A percentile compares a stretch with the other conserved stretches of the same genome.
phyloP scores from a whole-genome alignment of 805 yeast genomes.

The Alloascoidea hylecoeti region DNA sequence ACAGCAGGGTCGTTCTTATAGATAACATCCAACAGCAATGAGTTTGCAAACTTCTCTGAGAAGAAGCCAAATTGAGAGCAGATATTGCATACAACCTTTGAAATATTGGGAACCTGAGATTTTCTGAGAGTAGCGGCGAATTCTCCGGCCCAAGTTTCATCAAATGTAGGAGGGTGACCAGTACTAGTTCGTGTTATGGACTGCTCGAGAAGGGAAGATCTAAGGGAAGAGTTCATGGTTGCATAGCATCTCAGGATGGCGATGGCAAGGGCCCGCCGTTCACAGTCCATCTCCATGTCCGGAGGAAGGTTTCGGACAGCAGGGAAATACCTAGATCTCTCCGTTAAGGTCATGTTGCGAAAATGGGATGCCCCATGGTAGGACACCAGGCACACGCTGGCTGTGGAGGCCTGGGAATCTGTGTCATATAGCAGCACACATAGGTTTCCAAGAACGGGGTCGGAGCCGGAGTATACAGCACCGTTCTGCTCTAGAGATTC shows the following conservation, averaged over 20 bases:
- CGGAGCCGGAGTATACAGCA: too few species aligned
- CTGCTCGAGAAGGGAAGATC: constrained; percentile 7
- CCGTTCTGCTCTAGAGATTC: too few species aligned
- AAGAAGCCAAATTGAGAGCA: constrained; percentile 45
- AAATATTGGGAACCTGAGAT: constrained; percentile 39
- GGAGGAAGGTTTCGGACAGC: constrained; percentile 58
- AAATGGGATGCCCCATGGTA: constrained; percentile 54
- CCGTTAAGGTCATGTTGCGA: constrained; percentile 39
- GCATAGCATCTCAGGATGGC: constrained; percentile 57
- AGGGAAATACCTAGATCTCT: constrained; percentile 57
- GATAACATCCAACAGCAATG: constrained; percentile 59
- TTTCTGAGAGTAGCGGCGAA: constrained; percentile 48
- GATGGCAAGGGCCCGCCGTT: constrained; percentile 65
- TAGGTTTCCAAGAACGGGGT: too few species aligned
- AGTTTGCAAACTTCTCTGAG: constrained; percentile 30
- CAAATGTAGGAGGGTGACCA: constrained; percentile 30
- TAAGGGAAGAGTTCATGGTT: constrained; percentile 24
- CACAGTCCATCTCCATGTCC: constrained; percentile 36
- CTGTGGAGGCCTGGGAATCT: too few species aligned
- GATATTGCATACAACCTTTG: constrained; percentile 38
- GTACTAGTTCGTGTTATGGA: constrained; percentile 3
- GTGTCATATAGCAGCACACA: too few species aligned
- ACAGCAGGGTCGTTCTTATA: constrained; percentile 40
- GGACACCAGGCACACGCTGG: constrained; percentile 40
- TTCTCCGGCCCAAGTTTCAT: constrained; percentile 77